Evolutionary conservation across 208 protist species (phyloP).

Genomic region (Trypanosoma mega): DNA sequence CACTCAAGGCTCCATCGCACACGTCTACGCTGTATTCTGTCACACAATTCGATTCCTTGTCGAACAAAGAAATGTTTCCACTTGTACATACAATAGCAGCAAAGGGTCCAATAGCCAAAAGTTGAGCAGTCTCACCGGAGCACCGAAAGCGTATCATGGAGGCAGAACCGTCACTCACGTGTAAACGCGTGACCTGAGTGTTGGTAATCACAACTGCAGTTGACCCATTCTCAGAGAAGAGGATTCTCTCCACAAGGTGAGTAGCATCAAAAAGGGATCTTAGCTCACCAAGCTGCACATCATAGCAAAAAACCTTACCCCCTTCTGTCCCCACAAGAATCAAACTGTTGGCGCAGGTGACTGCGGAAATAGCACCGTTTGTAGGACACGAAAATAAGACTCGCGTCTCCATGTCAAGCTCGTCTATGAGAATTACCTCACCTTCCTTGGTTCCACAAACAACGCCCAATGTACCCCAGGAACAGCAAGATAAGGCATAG

Average conservation of each 20-base stretch:
- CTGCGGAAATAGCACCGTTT: conserved; percentile 1
- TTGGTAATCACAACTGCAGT: conserved; percentile 18
- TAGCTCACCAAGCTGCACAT: conserved; percentile 8
- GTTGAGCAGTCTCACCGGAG: conserved; percentile 16
- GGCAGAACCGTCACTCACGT: neutral
- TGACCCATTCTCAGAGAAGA: conserved; percentile 12
- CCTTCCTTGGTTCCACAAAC: conserved; percentile 21
- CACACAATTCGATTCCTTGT: conserved; percentile 10
- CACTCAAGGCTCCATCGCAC: conserved; percentile 20
- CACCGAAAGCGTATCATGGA: conserved; percentile 3
- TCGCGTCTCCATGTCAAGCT: conserved; percentile 22
- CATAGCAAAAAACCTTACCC: conserved; percentile 25
- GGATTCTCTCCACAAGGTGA: conserved; percentile 14
- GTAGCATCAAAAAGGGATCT: conserved; percentile 7
- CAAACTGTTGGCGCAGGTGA: conserved; percentile 3
- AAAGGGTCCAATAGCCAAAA: conserved; percentile 7
- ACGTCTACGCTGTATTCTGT: conserved; percentile 3
- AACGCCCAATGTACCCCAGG: conserved; percentile 15
- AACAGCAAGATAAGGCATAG: conserved; percentile 20
- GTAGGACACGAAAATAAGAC: conserved; percentile 19
- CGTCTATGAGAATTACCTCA: conserved; percentile 21
- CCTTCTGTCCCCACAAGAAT: conserved; percentile 20
- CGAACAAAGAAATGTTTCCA: conserved; percentile 19
- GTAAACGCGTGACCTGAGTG: conserved; percentile 14
- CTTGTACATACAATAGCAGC: conserved; percentile 12